Conservation (phyloP, 768 basidiomycete species). For the Pisolithus albus region DNA sequence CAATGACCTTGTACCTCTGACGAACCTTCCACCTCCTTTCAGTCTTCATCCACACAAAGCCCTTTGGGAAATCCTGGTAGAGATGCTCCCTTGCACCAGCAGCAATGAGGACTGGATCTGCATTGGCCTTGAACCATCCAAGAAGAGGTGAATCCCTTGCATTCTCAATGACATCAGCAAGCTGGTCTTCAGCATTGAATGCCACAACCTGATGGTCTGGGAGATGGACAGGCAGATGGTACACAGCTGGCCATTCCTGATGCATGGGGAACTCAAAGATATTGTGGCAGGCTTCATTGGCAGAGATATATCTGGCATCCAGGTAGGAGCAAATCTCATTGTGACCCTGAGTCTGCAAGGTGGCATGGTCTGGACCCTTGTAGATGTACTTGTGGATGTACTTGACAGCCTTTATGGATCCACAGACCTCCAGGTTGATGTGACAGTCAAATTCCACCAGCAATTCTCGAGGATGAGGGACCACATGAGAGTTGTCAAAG, state of each 20-base stretch:
- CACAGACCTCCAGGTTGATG: constrained; percentile 41
- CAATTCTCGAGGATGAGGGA: constrained; percentile 34
- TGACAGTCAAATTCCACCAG: constrained; percentile 34
- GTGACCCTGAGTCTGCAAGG: constrained; percentile 22
- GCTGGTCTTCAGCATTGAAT: constrained; percentile 28
- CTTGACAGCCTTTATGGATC: constrained; percentile 32
- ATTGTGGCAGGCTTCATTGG: constrained; percentile 32
- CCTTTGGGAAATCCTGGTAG: constrained; percentile 31
- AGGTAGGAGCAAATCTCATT: constrained; percentile 33
- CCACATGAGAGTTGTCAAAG: constrained; percentile 36
- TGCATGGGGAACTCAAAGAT: constrained; percentile 30
- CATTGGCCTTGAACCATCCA: constrained; percentile 28
- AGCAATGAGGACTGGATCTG: constrained; percentile 3
- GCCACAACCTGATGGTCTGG: constrained; percentile 30
- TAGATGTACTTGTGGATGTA: constrained; percentile 33
- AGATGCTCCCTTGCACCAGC: constrained; percentile 11
- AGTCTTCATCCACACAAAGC: constrained; percentile 20
- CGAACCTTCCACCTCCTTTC: constrained; percentile 17
- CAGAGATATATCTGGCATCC: constrained; percentile 33
- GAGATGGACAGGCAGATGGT: constrained; percentile 39
- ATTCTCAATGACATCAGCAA: constrained; percentile 16
- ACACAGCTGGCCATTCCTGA: constrained; percentile 30
- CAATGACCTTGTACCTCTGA: constrained; percentile 18
- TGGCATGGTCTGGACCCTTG: constrained; percentile 40
- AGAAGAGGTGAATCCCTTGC: constrained; percentile 21